phyloP scores from a whole-genome alignment of 1,284 basidiomycete species.

The Exobasidium rhododendri region DNA sequence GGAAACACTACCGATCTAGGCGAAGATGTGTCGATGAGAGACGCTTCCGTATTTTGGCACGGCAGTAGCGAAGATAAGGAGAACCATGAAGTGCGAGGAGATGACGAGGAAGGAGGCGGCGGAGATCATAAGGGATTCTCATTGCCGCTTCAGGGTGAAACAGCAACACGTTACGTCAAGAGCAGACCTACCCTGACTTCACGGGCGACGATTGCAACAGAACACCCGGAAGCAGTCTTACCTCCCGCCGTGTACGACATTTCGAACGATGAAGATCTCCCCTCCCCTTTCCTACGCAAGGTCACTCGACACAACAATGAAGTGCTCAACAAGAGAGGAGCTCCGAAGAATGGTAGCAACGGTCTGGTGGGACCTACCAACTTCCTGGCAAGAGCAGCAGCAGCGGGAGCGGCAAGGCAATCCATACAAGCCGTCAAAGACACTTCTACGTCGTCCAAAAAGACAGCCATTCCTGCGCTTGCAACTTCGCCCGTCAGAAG shows the following conservation, averaged over 20 bases:
- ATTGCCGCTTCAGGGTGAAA: too few species aligned
- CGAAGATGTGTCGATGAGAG: conserved; percentile 9
- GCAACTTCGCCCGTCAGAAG: not conserved
- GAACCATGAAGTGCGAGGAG: not conserved
- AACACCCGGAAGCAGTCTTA: not conserved
- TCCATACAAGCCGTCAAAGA: not conserved
- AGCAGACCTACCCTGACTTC: not conserved
- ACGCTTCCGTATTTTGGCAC: not conserved
- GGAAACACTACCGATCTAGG: not conserved
- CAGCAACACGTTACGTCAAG: not conserved
- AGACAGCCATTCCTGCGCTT: too few species aligned
- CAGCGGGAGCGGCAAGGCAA: conserved; percentile 7
- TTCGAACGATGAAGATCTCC: conserved; percentile 18
- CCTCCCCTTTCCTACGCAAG: conserved; percentile 22
- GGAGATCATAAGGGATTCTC: too few species aligned
- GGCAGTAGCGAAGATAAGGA: conserved; percentile 6
- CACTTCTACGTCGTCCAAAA: not conserved
- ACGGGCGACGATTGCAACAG: not conserved
- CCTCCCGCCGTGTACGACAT: conserved; percentile 16
- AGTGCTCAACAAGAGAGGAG: not conserved
- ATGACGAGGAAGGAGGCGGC: not conserved
- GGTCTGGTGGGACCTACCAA: not conserved
- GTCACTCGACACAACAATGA: conserved; percentile 6
- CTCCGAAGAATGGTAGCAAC: not conserved
- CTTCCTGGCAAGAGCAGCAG: conserved; percentile 9